Conservation (phyloP, 768 basidiomycete genomes). For the Phylloporus sp. region DNA sequence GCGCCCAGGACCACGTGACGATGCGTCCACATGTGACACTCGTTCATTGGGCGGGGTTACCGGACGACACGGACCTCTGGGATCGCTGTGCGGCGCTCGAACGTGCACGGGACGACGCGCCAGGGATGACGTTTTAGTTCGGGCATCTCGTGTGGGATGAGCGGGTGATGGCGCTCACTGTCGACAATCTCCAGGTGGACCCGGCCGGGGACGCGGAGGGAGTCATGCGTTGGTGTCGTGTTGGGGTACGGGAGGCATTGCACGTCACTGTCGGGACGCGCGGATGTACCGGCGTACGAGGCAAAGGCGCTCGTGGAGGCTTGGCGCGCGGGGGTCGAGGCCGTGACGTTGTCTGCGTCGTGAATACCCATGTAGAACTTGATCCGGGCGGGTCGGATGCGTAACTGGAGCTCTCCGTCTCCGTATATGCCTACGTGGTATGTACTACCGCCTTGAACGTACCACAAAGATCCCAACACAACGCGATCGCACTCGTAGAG, state of each 20-base stretch:
- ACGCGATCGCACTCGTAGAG: too few species aligned
- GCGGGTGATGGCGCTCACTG: constrained; percentile 73
- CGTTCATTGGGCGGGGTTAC: constrained; percentile 59
- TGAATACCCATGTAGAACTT: too few species aligned
- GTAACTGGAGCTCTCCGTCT: too few species aligned
- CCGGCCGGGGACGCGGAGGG: constrained; percentile 26
- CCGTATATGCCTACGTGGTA: too few species aligned
- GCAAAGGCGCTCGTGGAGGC: constrained; percentile 58
- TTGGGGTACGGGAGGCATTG: constrained; percentile 45
- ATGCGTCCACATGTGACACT: constrained; percentile 80
- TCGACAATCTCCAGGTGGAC: constrained; percentile 51
- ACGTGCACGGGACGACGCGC: constrained; percentile 32
- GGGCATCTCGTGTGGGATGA: constrained; percentile 68
- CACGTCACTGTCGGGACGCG: constrained; percentile 88
- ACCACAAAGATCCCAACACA: too few species aligned
- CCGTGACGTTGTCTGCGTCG: constrained; percentile 21
- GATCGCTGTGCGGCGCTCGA: constrained; percentile 21
- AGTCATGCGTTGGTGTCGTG: constrained; percentile 41
- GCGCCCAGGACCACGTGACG: constrained; percentile 43
- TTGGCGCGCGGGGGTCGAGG: constrained; percentile 40
- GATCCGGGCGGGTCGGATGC: too few species aligned
- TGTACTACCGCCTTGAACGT: too few species aligned
- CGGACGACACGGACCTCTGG: constrained; percentile 41
- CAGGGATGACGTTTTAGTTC: constrained; percentile 58
- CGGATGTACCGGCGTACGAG: constrained; percentile 57